Percentiles rank a stretch among this genome's conserved stretches.
phyloP scores from a whole-genome alignment of 2,329 filamentous ascomycete genomes.

The Aspergillus chevalieri region DNA sequence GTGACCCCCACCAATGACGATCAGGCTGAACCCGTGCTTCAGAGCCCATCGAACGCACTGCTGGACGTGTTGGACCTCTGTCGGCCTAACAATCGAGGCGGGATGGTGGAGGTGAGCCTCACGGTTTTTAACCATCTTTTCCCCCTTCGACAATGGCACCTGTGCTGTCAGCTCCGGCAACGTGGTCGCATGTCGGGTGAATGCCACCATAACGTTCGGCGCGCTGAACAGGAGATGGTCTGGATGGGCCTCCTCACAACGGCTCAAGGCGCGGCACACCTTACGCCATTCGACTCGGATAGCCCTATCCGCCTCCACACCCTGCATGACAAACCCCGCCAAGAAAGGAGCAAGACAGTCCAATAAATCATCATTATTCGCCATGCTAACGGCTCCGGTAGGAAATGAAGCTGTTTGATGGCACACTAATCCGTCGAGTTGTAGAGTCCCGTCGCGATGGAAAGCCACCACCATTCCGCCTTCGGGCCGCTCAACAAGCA shows the following conservation, averaged over 20 bases:
- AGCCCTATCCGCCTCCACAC: conserved; percentile 24
- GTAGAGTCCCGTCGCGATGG: conserved; percentile 45
- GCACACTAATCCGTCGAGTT: conserved; percentile 46
- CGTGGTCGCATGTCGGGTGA: conserved; percentile 42
- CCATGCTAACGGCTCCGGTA: conserved; percentile 39
- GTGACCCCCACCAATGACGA: conserved; percentile 54
- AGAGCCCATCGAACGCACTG: conserved; percentile 53
- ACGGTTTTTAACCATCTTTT: conserved; percentile 29
- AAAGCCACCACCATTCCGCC: conserved; percentile 47
- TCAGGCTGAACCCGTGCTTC: conserved; percentile 40
- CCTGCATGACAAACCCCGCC: conserved; percentile 39
- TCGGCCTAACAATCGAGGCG: conserved; percentile 44
- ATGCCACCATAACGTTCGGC: conserved; percentile 48
- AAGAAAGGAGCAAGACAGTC: conserved; percentile 51
- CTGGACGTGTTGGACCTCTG: conserved; percentile 45
- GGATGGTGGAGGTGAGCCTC: conserved; percentile 45
- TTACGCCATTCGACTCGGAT: conserved; percentile 43
- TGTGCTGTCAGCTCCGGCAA: conserved; percentile 40
- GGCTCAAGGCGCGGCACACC: conserved; percentile 46
- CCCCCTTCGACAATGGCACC: conserved; percentile 29
- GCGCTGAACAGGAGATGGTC: conserved; percentile 43
- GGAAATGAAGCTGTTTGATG: conserved; percentile 45
- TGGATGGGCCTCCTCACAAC: conserved; percentile 31
- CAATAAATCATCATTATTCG: conserved; percentile 41
- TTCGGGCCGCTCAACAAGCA: conserved; percentile 38